A percentile compares a stretch with the other conserved stretches of the same genome.
Conservation (phyloP, 2,329 filamentous ascomycete species). For the Eutypa lata region DNA sequence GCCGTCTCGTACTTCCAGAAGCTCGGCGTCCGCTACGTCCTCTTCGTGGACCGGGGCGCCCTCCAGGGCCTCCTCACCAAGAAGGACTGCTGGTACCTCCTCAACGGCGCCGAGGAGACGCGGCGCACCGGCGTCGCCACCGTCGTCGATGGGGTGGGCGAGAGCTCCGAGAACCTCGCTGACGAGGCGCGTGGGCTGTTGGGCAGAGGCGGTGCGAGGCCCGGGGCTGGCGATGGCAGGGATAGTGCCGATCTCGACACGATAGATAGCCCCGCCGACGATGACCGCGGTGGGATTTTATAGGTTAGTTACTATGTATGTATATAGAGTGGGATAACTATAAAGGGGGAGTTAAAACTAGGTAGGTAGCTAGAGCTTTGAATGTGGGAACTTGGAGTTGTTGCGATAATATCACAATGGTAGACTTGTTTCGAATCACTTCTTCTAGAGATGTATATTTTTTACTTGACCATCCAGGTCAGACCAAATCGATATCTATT, state of each 20-base stretch:
- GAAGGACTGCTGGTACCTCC: conserved; percentile 93
- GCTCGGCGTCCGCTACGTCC: conserved; percentile 82
- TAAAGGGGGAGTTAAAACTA: background rate
- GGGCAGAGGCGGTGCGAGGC: background rate
- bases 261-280: background rate
- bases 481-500: too few species aligned
- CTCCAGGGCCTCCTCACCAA: conserved; percentile 88
- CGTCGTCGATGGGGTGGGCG: background rate
- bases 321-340: background rate
- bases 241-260: background rate
- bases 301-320: background rate
- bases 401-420: too few species aligned
- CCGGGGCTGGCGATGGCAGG: background rate
- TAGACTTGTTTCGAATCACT: too few species aligned
- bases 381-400: too few species aligned
- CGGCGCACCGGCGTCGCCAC: conserved; percentile 29
- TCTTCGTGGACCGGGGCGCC: conserved; percentile 79
- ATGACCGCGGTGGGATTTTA: background rate
- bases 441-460: too few species aligned
- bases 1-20: conserved; percentile 92
- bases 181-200: background rate
- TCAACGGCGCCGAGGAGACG: conserved; percentile 72
- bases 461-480: too few species aligned
- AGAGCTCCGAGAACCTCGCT: background rate
- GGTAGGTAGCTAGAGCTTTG: too few species aligned